These are phyloP conservation scores for Alternaria infectoria DNA, from an alignment of 2,329 filamentous ascomycete species.

Conservation along the genomic window DNA sequence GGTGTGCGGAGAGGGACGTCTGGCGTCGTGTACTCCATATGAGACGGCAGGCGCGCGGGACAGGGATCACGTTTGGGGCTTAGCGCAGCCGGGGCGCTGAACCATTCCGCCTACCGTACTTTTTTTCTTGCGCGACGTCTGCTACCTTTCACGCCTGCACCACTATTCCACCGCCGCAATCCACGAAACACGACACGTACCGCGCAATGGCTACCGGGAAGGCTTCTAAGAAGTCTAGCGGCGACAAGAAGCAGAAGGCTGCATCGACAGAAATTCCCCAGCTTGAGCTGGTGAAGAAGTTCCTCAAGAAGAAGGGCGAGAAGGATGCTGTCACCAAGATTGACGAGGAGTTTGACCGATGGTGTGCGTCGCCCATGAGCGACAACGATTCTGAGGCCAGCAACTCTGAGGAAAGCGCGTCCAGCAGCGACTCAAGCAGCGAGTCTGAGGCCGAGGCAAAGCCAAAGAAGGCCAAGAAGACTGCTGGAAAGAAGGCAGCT, in stretches of 20 bases:
- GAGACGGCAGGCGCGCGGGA: slow-evolving; percentile 25
- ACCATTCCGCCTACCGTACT: slow-evolving; percentile 22
- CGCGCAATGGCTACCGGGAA: slow-evolving; percentile 38
- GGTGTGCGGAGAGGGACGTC: slow-evolving; percentile 24
- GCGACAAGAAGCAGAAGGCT: slow-evolving; percentile 27
- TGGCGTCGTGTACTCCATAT: slow-evolving; percentile 26
- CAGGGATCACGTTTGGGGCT: slow-evolving; percentile 14
- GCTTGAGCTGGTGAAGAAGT: slow-evolving; percentile 43
- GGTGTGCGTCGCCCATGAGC: slow-evolving; percentile 19
- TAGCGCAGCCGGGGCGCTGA: slow-evolving; percentile 22
- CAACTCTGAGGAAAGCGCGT: slow-evolving; percentile 28
- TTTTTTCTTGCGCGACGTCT: slow-evolving; percentile 27
- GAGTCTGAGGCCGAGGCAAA: slow-evolving; percentile 39
- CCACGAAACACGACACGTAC: slow-evolving; percentile 7
- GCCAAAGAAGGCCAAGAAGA: slow-evolving; percentile 26
- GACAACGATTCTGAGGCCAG: neutral
- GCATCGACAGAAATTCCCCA: slow-evolving; percentile 9
- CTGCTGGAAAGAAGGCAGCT: slow-evolving; percentile 15
- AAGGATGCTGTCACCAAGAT: slow-evolving; percentile 38
- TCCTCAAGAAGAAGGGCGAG: slow-evolving; percentile 45
- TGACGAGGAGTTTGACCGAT: slow-evolving; percentile 31
- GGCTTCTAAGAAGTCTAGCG: slow-evolving; percentile 9
- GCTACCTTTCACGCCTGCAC: slow-evolving; percentile 9
- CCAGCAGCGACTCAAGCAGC: slow-evolving; percentile 38
- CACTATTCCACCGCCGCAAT: neutral